These are phyloP conservation scores for Trifolium dubium DNA, from an alignment of 306 rosid species.

Conservation along the genomic window DNA sequence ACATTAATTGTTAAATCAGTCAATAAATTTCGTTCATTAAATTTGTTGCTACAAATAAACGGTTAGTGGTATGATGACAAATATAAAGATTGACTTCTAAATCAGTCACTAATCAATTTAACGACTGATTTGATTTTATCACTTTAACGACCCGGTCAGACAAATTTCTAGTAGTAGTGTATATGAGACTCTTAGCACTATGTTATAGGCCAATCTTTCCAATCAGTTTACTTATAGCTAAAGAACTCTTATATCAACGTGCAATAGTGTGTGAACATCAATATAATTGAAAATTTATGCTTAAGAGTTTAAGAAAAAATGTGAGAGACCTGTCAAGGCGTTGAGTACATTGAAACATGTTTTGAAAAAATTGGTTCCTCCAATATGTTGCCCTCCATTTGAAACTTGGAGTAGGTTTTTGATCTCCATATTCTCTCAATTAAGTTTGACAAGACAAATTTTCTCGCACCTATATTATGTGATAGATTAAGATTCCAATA, in stretches of 20 bases:
- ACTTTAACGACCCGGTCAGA: too few relatives aligned
- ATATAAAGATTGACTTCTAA: too few relatives aligned
- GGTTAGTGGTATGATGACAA: too few relatives aligned
- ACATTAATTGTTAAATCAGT: too few relatives aligned
- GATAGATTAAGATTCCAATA: not conserved
- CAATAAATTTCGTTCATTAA: too few relatives aligned
- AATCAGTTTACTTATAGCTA: too few relatives aligned
- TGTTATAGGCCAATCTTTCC: too few relatives aligned
- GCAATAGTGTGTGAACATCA: not conserved
- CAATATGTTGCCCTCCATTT: slow-evolving; percentile 25
- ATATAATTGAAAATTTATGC: not conserved
- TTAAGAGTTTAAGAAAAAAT: not conserved
- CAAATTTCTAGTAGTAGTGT: too few relatives aligned
- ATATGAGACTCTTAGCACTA: too few relatives aligned
- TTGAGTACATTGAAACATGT: slow-evolving; percentile 81
- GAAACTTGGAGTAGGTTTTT: slow-evolving; percentile 46
- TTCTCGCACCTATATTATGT: not conserved
- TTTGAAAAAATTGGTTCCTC: slow-evolving; percentile 61
- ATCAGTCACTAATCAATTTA: too few relatives aligned
- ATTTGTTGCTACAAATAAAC: too few relatives aligned
- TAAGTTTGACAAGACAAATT: not conserved
- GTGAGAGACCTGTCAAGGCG: slow-evolving; percentile 56
- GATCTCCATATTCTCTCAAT: slow-evolving; percentile 53
- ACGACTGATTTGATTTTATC: too few relatives aligned
- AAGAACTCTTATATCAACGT: not conserved